Percentiles rank a stretch among this genome's conserved stretches.
These are phyloP conservation scores for Nyctanthes arbortristis DNA, from an alignment of 257 asterid species.

Conservation along the genomic window DNA sequence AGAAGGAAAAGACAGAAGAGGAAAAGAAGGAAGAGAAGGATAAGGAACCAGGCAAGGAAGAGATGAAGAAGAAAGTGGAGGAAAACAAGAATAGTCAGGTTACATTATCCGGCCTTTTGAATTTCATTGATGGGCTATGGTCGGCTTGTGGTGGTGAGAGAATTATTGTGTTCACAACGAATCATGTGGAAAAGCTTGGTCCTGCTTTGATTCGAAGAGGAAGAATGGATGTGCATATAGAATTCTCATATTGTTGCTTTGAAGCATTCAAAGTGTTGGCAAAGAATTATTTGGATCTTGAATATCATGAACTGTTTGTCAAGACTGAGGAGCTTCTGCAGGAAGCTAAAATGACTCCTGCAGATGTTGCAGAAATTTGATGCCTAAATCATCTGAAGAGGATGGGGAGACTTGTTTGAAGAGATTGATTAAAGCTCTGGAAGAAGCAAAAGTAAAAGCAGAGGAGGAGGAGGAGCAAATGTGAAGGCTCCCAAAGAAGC, in stretches of 20 bases:
- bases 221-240: constrained; percentile 1
- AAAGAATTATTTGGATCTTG: constrained; percentile 2
- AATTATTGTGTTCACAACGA: constrained; percentile 6
- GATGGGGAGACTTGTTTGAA: constrained; percentile 19
- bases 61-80: not conserved
- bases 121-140: constrained; percentile 11
- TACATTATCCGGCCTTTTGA: constrained; percentile 17
- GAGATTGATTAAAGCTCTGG: constrained; percentile 22
- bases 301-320: constrained; percentile 17
- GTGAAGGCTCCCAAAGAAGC: constrained; percentile 18
- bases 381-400: constrained; percentile 28
- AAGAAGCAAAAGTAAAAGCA: not conserved
- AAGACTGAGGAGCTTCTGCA: not conserved
- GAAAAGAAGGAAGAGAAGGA: not conserved
- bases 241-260: not conserved
- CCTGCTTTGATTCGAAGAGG: constrained; percentile 18
- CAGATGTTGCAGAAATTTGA: constrained; percentile 13
- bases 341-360: not conserved
- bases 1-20: not conserved
- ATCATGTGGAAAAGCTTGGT: constrained; percentile 12
- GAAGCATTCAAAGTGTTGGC: constrained; percentile 18
- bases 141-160: constrained; percentile 10
- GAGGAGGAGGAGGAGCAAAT: not conserved
- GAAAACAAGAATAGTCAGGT: not conserved
- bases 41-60: constrained; percentile 2